Conservation (phyloP, 1,284 basidiomycete species). For the Irpex sp. region DNA sequence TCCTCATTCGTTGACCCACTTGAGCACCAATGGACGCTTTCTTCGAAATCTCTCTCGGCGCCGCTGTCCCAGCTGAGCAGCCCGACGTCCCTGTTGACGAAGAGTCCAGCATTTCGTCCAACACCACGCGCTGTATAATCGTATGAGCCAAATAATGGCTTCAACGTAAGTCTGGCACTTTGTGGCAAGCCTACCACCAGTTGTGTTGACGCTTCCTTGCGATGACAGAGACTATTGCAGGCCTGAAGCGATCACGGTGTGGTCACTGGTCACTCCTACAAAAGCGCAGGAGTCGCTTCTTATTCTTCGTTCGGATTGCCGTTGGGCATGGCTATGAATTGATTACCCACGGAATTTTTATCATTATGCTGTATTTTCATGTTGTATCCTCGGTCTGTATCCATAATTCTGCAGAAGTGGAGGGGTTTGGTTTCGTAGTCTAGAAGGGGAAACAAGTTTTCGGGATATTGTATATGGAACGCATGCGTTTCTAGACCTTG, state of each 20-base stretch:
- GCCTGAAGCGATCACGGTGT: neutral
- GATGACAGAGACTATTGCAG: neutral
- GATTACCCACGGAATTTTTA: neutral
- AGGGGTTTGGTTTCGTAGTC: neutral
- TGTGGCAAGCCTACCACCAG: neutral
- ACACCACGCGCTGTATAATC: neutral
- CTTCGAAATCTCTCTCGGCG: neutral
- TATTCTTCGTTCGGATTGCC: neutral
- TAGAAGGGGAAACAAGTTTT: neutral
- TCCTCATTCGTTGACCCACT: neutral
- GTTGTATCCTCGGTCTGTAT: neutral
- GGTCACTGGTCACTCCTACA: neutral
- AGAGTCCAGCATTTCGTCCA: neutral
- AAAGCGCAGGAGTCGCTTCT: neutral
- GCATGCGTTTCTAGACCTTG: too few relatives aligned
- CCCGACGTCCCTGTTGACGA: neutral
- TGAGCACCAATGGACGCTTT: neutral
- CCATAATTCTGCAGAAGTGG: neutral
- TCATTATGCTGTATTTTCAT: neutral
- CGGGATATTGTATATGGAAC: too few relatives aligned
- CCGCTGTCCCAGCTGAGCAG: neutral
- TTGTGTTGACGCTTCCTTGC: neutral
- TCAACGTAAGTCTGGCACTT: neutral
- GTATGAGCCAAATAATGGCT: neutral
- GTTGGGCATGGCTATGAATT: neutral